phyloP scores from a whole-genome alignment of 192 early-diverging fungal species.

The Coemansia sp. region DNA sequence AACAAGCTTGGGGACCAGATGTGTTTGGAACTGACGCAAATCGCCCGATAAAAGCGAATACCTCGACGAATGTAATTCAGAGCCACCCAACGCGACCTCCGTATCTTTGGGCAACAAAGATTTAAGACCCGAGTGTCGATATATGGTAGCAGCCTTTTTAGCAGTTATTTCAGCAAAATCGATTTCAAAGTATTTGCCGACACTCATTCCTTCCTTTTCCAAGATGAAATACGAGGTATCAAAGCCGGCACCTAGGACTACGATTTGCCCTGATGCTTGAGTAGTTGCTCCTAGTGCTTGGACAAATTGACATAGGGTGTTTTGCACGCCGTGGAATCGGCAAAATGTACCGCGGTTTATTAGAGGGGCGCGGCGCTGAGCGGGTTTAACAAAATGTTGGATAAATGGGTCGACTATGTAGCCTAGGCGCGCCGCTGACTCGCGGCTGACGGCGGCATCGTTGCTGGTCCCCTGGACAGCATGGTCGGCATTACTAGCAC shows the following conservation, averaged over 20 bases:
- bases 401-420: conserved; percentile 88
- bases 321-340: conserved; percentile 70
- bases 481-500: conserved; percentile 62
- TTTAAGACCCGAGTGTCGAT: conserved; percentile 38
- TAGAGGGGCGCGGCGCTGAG: conserved; percentile 80
- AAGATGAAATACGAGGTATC: conserved; percentile 91
- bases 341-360: conserved; percentile 94
- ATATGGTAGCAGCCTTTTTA: conserved; percentile 75
- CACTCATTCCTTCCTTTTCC: conserved; percentile 55
- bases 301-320: conserved; percentile 68
- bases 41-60: conserved; percentile 85
- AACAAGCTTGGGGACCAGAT: conserved; percentile 64
- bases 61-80: conserved; percentile 66
- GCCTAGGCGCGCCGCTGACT: conserved; percentile 81
- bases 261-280: conserved; percentile 60
- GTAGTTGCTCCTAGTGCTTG: not conserved
- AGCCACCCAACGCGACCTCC: conserved; percentile 63
- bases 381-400: conserved; percentile 72
- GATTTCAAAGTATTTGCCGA: conserved; percentile 78
- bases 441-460: conserved; percentile 82
- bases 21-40: conserved; percentile 65
- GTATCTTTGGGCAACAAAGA: conserved; percentile 37
- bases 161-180: conserved; percentile 89
- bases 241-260: conserved; percentile 87
- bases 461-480: conserved; percentile 87